phyloP scores from a whole-genome alignment of 345 rosid genomes.

The Hibiscus tridactylites region DNA sequence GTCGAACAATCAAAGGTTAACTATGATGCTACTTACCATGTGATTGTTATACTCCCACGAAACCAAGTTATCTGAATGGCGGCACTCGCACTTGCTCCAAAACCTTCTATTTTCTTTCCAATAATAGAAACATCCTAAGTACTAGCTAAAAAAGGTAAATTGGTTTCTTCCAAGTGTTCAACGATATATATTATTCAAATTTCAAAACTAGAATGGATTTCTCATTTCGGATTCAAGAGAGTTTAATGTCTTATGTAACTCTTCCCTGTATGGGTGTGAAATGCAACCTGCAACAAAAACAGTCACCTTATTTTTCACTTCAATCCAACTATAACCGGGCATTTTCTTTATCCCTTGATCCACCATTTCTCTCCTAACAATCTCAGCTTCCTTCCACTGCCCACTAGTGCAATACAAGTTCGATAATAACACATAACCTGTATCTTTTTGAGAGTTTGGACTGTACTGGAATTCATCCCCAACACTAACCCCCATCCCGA shows the following conservation, averaged over 20 bases:
- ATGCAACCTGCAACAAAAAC: slow-evolving; percentile 44
- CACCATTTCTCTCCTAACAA: slow-evolving; percentile 51
- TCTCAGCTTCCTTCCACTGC: slow-evolving; percentile 73
- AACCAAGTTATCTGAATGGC: background rate
- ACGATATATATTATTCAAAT: background rate
- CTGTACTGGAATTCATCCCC: slow-evolving; percentile 28
- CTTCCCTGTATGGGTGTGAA: slow-evolving; percentile 26
- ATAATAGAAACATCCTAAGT: background rate
- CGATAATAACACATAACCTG: slow-evolving; percentile 54
- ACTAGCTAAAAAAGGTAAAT: background rate
- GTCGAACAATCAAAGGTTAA: background rate
- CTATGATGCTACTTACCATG: too few species aligned
- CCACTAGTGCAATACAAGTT: slow-evolving; percentile 58
- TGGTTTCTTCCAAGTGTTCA: too few species aligned
- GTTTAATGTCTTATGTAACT: slow-evolving; percentile 23
- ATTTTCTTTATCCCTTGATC: slow-evolving; percentile 54
- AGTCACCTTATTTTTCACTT: slow-evolving; percentile 41
- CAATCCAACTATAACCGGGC: slow-evolving; percentile 83
- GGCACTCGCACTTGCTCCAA: background rate
- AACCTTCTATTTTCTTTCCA: background rate
- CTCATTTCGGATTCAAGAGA: slow-evolving; percentile 45
- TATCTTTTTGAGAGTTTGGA: slow-evolving; percentile 41
- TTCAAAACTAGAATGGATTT: slow-evolving; percentile 12
- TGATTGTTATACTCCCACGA: background rate
- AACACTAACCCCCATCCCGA: slow-evolving; percentile 29